phyloP scores from a whole-genome alignment of 2,329 filamentous ascomycete genomes.

The Pyrenophora teres region DNA sequence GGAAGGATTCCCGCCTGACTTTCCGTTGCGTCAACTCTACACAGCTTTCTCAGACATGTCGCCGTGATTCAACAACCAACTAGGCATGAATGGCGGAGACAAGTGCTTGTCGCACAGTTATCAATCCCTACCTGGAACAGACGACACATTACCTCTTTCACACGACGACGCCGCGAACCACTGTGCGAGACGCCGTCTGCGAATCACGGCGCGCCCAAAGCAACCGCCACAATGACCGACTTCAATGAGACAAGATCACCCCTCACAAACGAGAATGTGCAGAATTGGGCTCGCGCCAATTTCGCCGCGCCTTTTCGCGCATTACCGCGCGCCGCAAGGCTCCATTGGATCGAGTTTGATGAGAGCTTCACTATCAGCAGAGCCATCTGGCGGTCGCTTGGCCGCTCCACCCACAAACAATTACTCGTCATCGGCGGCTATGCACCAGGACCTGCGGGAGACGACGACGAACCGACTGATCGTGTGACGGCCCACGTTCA shows the following conservation, averaged over 20 bases:
- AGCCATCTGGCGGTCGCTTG: constrained; percentile 31
- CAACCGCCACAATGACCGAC: constrained; percentile 26
- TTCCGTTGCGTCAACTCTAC: constrained; percentile 9
- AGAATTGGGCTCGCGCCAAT: constrained; percentile 27
- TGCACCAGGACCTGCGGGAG: constrained; percentile 30
- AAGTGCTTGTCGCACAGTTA: constrained; percentile 9
- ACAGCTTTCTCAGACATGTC: constrained; percentile 8
- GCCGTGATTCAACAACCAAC: constrained; percentile 8
- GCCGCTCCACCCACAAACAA: constrained; percentile 35
- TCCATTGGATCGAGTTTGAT: constrained; percentile 33
- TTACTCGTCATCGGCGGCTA: constrained; percentile 37
- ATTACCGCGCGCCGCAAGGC: constrained; percentile 22
- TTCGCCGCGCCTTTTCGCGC: constrained; percentile 29
- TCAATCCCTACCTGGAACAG: constrained; percentile 3
- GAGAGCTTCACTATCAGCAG: constrained; percentile 32
- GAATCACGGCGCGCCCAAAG: constrained; percentile 10
- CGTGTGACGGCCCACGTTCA: constrained; percentile 36
- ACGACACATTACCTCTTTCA: not conserved
- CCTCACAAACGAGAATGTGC: constrained; percentile 31
- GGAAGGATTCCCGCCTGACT: constrained; percentile 18
- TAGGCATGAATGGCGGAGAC: constrained; percentile 13
- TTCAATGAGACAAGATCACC: constrained; percentile 35
- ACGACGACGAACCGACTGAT: constrained; percentile 27
- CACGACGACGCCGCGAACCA: constrained; percentile 4
- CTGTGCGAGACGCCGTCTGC: constrained; percentile 3